Base-by-base conservation (phyloP, 495 filamentous ascomycete species). In the Eremomyces bilateralis region DNA sequence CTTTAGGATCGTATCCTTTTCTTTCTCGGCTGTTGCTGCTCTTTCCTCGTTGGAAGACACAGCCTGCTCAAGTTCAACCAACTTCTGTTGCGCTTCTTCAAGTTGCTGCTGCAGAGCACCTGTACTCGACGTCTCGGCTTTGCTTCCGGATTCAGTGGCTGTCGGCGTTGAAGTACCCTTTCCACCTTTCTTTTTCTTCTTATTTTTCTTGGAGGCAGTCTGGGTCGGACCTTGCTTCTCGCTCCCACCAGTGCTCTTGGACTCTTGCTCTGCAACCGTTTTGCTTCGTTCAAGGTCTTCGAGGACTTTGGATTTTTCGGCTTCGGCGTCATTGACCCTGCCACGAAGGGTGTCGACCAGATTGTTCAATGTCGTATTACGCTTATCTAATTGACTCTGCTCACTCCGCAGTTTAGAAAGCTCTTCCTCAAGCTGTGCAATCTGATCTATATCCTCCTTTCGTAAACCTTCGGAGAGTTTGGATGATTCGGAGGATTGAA, bases 161-260 rank as follows among this genome's bases (percentile, higher is more conserved):
- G n/a, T n/a, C n/a, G n/a, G n/a, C n/a, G n/a, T n/a, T n/a, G 24
- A 6, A 13, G 24, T 27, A 1, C 24, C 60, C 33, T 67, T 71
- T 12, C 63, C 68, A 25, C 69, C 72, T 62, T 81, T 91, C 64
- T 88, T 91, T 62, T 85, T 92, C 51, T 85, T 88, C 34, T 73
- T 79, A 31, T 78, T 88, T 48, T 80, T 92, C 60, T 75, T 81
- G 15, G 29, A 20, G 16, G 45, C 22, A 8, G 24, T 24, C 29
- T 42, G 29, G 15, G 34, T 33, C 17, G n/a, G 10, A 2, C 18
- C 39, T 22, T 52, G 41, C 19, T 19, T 46, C 41, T 34, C 39
- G 27, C 1, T 49, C 31, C 34, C 50, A 45, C 21, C 51, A 11
- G 8, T 47, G 37, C 22, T 39, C 34, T 32, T 44, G 40, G 8